Base-by-base conservation (phyloP, 2,329 filamentous ascomycete genomes). In the Hypoxylon sp. region DNA sequence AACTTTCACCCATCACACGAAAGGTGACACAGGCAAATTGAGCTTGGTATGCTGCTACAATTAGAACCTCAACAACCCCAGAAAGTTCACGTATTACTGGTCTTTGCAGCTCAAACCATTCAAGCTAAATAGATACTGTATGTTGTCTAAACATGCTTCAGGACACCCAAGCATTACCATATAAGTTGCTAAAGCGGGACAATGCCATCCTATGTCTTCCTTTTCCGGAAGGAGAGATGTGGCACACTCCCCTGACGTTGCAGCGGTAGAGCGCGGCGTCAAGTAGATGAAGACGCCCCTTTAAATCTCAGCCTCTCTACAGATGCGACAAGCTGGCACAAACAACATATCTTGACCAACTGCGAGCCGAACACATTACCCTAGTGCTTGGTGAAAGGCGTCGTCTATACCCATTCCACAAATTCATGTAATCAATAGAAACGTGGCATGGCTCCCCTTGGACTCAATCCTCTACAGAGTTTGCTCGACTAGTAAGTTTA, bases 261-360 rank as follows among this genome's bases (percentile, higher is more conserved):
- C 56, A 57, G 53, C 37, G 37, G 32, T 16, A 44, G 49, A 32
- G 50, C 27, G 51, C 52, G 36, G 57, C 58, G 29, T 62, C 59
- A 62, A 46, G 34, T 63, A 63, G 52, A 63, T 60, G 51, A 64
- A 50, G 43, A 42, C 43, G 48, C 51, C 43, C 32, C 40, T 50
- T 51, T 16, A 36, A 58, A 61, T 59, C 54, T 47, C 52, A 57
- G 53, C 42, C 23, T 50, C 42, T 51, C 20, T 45, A 29, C 26
- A 49, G 16, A 43, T 47, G 41, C 40, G 40, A 50, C 44, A 50
- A 44, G 51, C 52, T 50, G 35, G 37, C 29, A 34, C 40, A 34
- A 50, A 55, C 53, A 40, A 42, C 41, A 49, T 31, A 43, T 41
- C 8, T 29, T 25, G 6, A 25, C 21, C 5, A 25, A 25, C 31